Evolutionary conservation across 2,329 filamentous ascomycete species (phyloP), one percentile per base, ranked within the genome.

Genomic region (Neophaeococcomyces aloes): DNA sequence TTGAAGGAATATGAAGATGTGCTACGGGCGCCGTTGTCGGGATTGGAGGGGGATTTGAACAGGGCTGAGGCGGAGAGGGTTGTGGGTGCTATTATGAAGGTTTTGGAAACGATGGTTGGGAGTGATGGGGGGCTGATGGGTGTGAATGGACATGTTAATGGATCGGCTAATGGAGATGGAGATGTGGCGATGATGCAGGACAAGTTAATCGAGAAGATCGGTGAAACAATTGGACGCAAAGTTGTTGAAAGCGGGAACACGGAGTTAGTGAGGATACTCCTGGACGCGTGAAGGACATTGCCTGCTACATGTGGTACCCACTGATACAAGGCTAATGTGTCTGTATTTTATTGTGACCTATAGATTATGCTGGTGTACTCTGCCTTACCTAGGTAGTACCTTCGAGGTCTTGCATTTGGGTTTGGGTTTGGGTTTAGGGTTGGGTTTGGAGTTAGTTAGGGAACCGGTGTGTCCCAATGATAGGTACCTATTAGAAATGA

Each of bases 1-100:
- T 64, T 84, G 18, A 74, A 71, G 45, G 68, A 74, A 0, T 85
- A 81, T 56, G 76, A 81, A 39, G 69, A 69, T 14, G 65, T 82
- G 8, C 64, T 84, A 4, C 67, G 68, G 33, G 75, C 78, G 46
- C 73, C 68, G 2, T 56, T 74, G 36, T 67, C 68, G 14, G 75
- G 76, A 10, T 65, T 68, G 3, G 61, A 60, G 15, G 65, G 68
- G 13, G 61, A 64, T n/a, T 60, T 65, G 17, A 74, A 70, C 51
- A 72, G 68, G 45, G 66, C 69, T 5, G 77, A 81, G 49, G 75
- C 77, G 0, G 74, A 79, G 52, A 72, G 73, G 55, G 73, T 84
- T 1, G 61, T 81, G 11, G 64, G 57, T 4, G 72, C 74, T 2
- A 64, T 85, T 13, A 57, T 82, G 25, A 66, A 67, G 41, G 71